Evolutionary conservation across 1,139 yeast genomes (phyloP).

Genomic region (Geotrichum candidum): DNA sequence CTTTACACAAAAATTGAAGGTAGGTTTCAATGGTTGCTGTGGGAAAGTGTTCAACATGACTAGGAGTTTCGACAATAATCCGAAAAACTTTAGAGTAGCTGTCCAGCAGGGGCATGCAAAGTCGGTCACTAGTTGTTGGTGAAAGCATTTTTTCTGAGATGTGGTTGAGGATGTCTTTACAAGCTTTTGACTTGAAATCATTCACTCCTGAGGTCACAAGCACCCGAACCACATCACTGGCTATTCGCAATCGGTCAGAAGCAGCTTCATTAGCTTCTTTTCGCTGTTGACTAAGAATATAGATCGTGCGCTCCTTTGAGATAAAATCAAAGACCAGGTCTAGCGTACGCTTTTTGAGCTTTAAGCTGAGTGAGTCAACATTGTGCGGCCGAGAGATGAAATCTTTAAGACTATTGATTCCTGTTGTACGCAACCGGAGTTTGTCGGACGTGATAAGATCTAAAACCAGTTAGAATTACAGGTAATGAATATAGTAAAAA

Average conservation of each 20-base stretch:
- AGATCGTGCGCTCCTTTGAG: conserved; percentile 7
- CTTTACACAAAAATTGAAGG: conserved; percentile 9
- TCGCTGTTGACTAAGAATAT: conserved; percentile 3
- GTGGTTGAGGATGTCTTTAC: conserved; percentile 5
- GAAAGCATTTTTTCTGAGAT: conserved; percentile 8
- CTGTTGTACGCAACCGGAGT: conserved; percentile 13
- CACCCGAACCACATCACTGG: conserved; percentile 7
- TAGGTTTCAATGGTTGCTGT: background rate
- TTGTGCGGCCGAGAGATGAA: conserved; percentile 6
- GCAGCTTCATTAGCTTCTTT: conserved; percentile 10
- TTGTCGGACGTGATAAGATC: conserved; percentile 14
- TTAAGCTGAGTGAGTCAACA: background rate
- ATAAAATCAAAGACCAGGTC: conserved; percentile 5
- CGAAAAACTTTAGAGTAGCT: conserved; percentile 10
- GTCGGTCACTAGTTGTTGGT: conserved; percentile 7
- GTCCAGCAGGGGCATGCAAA: conserved; percentile 14
- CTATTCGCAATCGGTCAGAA: conserved; percentile 2
- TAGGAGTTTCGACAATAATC: conserved; percentile 7
- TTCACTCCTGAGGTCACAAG: conserved; percentile 6
- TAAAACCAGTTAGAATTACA: background rate
- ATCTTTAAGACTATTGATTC: conserved; percentile 10
- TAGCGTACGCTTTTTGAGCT: conserved; percentile 3
- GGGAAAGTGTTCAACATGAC: conserved; percentile 12
- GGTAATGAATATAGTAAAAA: background rate
- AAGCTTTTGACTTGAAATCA: conserved; percentile 7